phyloP scores from a whole-genome alignment of 768 basidiomycete genomes.

The Pilatotrama ljubarskyi region DNA sequence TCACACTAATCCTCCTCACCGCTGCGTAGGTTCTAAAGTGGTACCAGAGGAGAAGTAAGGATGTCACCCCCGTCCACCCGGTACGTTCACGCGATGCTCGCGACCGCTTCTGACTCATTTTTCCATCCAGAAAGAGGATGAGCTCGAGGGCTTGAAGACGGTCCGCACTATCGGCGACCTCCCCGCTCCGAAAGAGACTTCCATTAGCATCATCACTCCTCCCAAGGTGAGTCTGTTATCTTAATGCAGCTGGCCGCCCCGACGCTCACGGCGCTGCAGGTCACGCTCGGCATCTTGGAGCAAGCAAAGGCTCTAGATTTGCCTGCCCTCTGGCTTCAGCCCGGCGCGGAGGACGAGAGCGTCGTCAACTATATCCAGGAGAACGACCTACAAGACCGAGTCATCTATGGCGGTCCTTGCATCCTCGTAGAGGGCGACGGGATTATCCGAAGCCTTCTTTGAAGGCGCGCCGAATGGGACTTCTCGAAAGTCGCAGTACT shows the following conservation, averaged over 20 bases:
- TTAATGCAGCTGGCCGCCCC: not conserved
- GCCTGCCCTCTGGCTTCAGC: constrained; percentile 88
- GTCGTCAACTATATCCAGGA: constrained; percentile 68
- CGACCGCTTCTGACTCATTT: not conserved
- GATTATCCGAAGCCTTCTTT: constrained; percentile 32
- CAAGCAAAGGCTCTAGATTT: constrained; percentile 68
- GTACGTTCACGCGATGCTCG: constrained; percentile 41
- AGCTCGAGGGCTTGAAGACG: constrained; percentile 66
- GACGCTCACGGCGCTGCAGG: constrained; percentile 39
- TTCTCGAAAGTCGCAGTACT: too few species aligned
- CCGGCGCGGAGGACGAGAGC: constrained; percentile 72
- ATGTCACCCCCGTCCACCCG: constrained; percentile 74
- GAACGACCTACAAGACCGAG: constrained; percentile 60
- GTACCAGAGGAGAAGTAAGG: constrained; percentile 61
- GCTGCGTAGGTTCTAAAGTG: constrained; percentile 66
- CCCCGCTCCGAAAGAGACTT: constrained; percentile 60
- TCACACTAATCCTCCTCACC: not conserved
- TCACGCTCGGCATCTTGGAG: constrained; percentile 68
- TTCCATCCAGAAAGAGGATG: constrained; percentile 57
- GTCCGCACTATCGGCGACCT: constrained; percentile 58
- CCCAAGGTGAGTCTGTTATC: constrained; percentile 49
- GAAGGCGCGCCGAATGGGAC: not conserved
- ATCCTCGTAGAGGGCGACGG: constrained; percentile 76
- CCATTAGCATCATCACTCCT: constrained; percentile 78
- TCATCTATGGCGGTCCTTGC: constrained; percentile 84